Evolutionary conservation across 208 protist species (phyloP).

Genomic region (Trypanosoma conorhini): DNA sequence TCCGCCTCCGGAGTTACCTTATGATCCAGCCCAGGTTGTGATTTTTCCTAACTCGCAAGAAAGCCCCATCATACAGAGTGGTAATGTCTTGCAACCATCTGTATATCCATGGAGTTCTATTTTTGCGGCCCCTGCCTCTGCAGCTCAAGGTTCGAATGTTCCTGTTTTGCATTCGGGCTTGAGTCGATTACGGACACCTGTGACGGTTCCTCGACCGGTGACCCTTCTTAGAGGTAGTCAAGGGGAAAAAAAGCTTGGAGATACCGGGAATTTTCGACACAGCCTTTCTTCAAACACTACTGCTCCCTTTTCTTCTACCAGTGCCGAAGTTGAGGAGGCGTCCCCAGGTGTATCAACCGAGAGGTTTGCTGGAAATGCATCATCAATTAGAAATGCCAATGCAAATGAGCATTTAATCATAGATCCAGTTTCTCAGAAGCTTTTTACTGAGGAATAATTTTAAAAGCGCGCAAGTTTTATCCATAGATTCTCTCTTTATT

Average conservation of each 20-base stretch:
- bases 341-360: background rate
- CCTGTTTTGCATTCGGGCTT: background rate
- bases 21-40: background rate
- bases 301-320: background rate
- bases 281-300: slow-evolving; percentile 26
- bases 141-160: background rate
- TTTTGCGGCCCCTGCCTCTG: slow-evolving; percentile 10
- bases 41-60: background rate
- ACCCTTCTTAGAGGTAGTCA: slow-evolving; percentile 20
- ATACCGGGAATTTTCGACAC: slow-evolving; percentile 6
- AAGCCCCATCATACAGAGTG: background rate
- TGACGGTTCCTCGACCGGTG: slow-evolving; percentile 29
- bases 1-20: background rate
- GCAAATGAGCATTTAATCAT: slow-evolving; percentile 3
- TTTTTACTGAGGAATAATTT: slow-evolving; percentile 24
- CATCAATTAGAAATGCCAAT: slow-evolving; percentile 8
- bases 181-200: slow-evolving; percentile 12
- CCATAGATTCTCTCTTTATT: background rate
- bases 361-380: background rate
- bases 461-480: background rate
- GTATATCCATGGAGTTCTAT: slow-evolving; percentile 4
- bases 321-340: background rate
- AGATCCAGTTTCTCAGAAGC: slow-evolving; percentile 26
- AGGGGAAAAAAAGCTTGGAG: slow-evolving; percentile 9
- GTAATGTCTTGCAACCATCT: background rate